These are phyloP conservation scores for Gastrolobium bilobum DNA, from an alignment of 306 rosid genomes.

Conservation along the genomic window DNA sequence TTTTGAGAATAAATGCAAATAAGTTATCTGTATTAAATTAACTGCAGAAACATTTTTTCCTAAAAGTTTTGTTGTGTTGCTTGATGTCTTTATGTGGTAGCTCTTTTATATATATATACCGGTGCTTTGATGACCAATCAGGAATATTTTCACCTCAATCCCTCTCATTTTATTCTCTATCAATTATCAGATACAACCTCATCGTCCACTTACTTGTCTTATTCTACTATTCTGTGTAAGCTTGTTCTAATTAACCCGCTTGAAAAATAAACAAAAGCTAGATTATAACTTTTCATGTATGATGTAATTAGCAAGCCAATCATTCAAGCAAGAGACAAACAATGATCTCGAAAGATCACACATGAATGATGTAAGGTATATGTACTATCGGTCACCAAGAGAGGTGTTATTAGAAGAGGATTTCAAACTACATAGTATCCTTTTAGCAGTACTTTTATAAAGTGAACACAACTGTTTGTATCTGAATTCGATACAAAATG, in stretches of 20 bases:
- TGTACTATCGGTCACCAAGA: not conserved
- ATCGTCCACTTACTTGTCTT: not conserved
- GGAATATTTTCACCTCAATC: conserved; percentile 7
- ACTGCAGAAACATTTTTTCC: no score
- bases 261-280: not conserved
- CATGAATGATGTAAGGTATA: not conserved
- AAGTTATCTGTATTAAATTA: no score
- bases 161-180: conserved; percentile 26
- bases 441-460: no score
- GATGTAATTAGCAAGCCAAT: not conserved
- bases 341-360: not conserved
- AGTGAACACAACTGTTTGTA: not conserved
- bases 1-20: no score
- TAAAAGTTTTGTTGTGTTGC: conserved; percentile 26
- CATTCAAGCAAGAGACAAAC: conserved; percentile 21
- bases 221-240: conserved; percentile 5
- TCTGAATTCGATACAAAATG: not conserved
- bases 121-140: conserved; percentile 3
- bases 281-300: not conserved
- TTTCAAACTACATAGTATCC: not conserved
- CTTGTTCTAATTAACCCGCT: not conserved
- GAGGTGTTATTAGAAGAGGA: not conserved
- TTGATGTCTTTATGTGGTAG: conserved; percentile 3
- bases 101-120: not conserved
- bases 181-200: not conserved